Evolutionary conservation across 2,329 filamentous ascomycete genomes (phyloP).

Genomic region (Sarocladium kiliense): DNA sequence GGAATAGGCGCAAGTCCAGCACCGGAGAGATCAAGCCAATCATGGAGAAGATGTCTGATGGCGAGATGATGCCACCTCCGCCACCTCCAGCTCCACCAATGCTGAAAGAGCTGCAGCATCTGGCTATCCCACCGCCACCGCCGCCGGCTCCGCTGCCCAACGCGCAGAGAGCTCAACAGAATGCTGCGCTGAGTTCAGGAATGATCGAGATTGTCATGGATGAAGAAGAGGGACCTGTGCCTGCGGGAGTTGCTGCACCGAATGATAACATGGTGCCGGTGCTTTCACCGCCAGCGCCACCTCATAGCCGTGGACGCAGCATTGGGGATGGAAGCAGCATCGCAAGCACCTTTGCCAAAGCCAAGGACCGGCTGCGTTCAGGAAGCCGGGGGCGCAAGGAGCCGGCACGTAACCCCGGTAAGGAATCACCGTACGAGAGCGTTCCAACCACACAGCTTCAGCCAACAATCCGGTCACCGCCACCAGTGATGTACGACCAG

Average conservation of each 20-base stretch:
- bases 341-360: constrained; percentile 49
- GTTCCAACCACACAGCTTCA: constrained; percentile 25
- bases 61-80: constrained; percentile 28
- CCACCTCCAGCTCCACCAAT: constrained; percentile 46
- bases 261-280: constrained; percentile 40
- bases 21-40: constrained; percentile 38
- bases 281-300: constrained; percentile 39
- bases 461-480: constrained; percentile 17
- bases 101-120: constrained; percentile 58
- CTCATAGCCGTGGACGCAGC: constrained; percentile 54
- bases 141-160: constrained; percentile 54
- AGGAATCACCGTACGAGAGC: constrained; percentile 37
- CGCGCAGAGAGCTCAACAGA: constrained; percentile 32
- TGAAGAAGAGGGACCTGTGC: constrained; percentile 33
- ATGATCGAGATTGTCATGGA: constrained; percentile 65
- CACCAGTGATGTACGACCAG: constrained; percentile 33
- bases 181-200: constrained; percentile 44
- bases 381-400: constrained; percentile 51
- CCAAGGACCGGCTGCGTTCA: constrained; percentile 56
- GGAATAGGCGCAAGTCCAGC: constrained; percentile 30
- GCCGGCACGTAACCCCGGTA: constrained; percentile 14
- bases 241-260: constrained; percentile 23
- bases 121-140: constrained; percentile 56
- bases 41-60: constrained; percentile 27
- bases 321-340: constrained; percentile 45